Percentiles rank a stretch among this genome's conserved stretches.
These are phyloP conservation scores for Rhodotorula diobovata DNA, from an alignment of 768 basidiomycete genomes.

Conservation along the genomic window DNA sequence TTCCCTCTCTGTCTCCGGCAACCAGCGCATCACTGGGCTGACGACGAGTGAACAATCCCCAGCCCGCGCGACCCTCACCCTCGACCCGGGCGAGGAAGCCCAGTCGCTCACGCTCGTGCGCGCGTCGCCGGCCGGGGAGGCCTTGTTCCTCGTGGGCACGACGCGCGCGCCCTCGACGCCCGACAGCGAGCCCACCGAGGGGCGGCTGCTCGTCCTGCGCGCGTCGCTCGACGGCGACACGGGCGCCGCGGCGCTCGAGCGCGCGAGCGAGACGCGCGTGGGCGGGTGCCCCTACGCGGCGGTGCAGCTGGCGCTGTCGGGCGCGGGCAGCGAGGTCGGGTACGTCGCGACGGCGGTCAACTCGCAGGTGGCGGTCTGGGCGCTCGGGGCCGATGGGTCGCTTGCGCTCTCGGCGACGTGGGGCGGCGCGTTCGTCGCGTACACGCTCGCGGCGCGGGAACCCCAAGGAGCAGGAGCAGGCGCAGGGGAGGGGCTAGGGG, in stretches of 20 bases:
- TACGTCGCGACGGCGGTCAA: constrained; percentile 30
- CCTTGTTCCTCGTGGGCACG: constrained; percentile 51
- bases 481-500: too few relatives aligned
- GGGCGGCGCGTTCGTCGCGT: constrained; percentile 78
- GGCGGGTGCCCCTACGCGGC: constrained; percentile 69
- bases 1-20: constrained; percentile 13
- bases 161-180: constrained; percentile 29
- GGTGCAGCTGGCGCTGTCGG: constrained; percentile 42
- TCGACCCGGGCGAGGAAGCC: constrained; percentile 20
- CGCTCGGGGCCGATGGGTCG: not conserved
- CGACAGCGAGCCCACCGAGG: constrained; percentile 35
- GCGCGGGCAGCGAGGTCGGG: not conserved
- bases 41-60: not conserved
- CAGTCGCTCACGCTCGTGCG: constrained; percentile 5
- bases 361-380: constrained; percentile 20
- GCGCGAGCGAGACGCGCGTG: constrained; percentile 47
- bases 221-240: not conserved
- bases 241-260: constrained; percentile 25
- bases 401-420: constrained; percentile 58
- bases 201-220: constrained; percentile 31
- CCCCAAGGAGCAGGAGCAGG: too few relatives aligned
- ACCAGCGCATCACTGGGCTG: not conserved
- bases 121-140: not conserved
- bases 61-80: constrained; percentile 7
- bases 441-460: constrained; percentile 58